Evolutionary conservation across 2,329 filamentous ascomycete genomes (phyloP).

Genomic region (Aspergillaceae sp.): DNA sequence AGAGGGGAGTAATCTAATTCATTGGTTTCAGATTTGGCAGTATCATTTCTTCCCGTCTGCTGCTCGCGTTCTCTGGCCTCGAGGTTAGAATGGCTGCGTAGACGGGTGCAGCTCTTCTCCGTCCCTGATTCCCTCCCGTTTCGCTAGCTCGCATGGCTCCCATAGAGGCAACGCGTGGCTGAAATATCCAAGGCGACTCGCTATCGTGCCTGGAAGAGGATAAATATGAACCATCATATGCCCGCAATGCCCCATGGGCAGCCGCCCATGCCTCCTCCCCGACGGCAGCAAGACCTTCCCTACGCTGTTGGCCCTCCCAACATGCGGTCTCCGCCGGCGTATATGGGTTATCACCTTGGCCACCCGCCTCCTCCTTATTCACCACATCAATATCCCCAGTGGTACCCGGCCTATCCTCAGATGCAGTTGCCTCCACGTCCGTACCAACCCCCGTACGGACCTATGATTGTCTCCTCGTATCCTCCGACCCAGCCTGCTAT

Average conservation of each 20-base stretch:
- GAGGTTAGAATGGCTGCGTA: constrained; percentile 31
- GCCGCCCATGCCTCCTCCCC: constrained; percentile 40
- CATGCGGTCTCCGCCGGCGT: constrained; percentile 50
- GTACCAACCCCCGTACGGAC: constrained; percentile 34
- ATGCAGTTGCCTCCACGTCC: constrained; percentile 34
- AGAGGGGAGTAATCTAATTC: not conserved
- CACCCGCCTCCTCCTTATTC: constrained; percentile 38
- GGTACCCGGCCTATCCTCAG: constrained; percentile 37
- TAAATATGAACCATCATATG: constrained; percentile 41
- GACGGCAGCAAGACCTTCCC: constrained; percentile 38
- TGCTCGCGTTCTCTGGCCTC: constrained; percentile 7
- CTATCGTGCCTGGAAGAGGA: constrained; percentile 28
- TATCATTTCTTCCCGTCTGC: not conserved
- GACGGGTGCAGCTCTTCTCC: constrained; percentile 12
- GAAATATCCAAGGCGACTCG: constrained; percentile 26
- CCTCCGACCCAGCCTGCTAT: constrained; percentile 34
- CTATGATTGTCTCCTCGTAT: constrained; percentile 37
- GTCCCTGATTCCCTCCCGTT: constrained; percentile 12
- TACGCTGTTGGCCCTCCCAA: constrained; percentile 40
- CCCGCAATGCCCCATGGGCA: constrained; percentile 40
- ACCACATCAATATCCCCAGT: constrained; percentile 39
- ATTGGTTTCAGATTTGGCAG: constrained; percentile 2
- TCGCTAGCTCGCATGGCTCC: constrained; percentile 30
- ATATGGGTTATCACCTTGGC: constrained; percentile 50
- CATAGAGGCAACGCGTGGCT: constrained; percentile 33